A percentile compares a stretch with the other conserved stretches of the same genome.
Conservation (phyloP, 108 stramenopile species). For the Stephanodiscus triporus region DNA sequence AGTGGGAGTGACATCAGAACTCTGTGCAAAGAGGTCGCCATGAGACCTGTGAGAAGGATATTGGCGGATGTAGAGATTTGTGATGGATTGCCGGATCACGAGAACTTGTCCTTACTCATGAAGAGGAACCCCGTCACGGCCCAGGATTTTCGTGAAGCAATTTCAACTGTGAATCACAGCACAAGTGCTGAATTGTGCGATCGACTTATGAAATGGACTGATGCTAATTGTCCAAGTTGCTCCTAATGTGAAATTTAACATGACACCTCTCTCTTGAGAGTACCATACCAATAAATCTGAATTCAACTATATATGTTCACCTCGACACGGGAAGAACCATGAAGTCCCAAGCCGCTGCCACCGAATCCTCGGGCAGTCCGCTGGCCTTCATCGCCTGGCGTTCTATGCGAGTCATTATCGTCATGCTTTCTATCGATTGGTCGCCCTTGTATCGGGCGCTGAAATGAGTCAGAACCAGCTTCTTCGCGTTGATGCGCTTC, state of each 20-base stretch:
- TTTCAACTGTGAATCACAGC: conserved; percentile 18
- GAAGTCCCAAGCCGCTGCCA: conserved; percentile 87
- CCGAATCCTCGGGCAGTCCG: conserved; percentile 55
- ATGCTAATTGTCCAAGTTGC: conserved; percentile 13
- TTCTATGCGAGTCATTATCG: conserved; percentile 86
- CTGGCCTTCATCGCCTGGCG: conserved; percentile 77
- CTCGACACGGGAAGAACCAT: conserved; percentile 73
- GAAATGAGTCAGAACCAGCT: conserved; percentile 86
- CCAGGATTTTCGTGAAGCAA: conserved; percentile 32
- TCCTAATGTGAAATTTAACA: neutral
- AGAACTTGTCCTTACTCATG: conserved; percentile 26
- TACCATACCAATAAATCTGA: neutral
- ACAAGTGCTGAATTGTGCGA: conserved; percentile 20
- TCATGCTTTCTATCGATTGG: conserved; percentile 68
- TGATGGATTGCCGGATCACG: conserved; percentile 2
- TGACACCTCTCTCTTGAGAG: neutral
- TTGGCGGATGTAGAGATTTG: conserved; percentile 24
- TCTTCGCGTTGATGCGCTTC: conserved; percentile 67
- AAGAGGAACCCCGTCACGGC: conserved; percentile 35
- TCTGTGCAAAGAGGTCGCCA: conserved; percentile 77
- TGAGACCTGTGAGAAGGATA: conserved; percentile 64
- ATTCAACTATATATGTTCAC: too few relatives aligned
- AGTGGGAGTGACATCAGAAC: conserved; percentile 62
- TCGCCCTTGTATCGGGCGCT: conserved; percentile 86
- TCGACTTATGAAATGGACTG: conserved; percentile 23